phyloP scores from a whole-genome alignment of 1,139 yeast species.

The Blastobotrys apis region DNA sequence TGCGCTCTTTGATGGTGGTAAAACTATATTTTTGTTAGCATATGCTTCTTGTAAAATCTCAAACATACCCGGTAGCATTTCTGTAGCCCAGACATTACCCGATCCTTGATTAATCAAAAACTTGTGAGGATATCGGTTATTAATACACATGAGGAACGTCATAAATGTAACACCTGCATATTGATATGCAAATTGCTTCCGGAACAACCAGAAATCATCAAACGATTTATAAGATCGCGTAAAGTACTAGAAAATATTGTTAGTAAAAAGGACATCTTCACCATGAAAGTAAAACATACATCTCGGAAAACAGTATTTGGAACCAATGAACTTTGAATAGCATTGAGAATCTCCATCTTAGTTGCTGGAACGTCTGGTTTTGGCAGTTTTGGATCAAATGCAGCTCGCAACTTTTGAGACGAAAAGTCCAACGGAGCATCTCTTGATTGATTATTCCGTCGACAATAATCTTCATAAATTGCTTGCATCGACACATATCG shows the following conservation, averaged over 20 bases:
- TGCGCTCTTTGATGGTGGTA: constrained; percentile 54
- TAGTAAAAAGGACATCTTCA: not conserved
- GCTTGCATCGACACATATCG: constrained; percentile 77
- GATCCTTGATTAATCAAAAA: constrained; percentile 75
- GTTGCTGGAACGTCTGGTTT: constrained; percentile 88
- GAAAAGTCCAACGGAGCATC: constrained; percentile 90
- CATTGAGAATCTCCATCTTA: constrained; percentile 83
- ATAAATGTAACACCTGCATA: constrained; percentile 93
- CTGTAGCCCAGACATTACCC: constrained; percentile 92
- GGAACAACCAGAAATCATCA: constrained; percentile 95
- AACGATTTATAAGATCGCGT: constrained; percentile 65
- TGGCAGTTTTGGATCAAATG: constrained; percentile 86
- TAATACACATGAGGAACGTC: constrained; percentile 92
- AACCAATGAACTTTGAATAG: constrained; percentile 80
- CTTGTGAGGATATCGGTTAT: constrained; percentile 90
- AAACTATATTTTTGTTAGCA: constrained; percentile 24
- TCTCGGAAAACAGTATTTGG: constrained; percentile 83
- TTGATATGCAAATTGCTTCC: constrained; percentile 91
- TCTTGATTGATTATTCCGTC: constrained; percentile 64
- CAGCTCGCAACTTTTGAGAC: constrained; percentile 82
- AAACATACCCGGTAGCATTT: constrained; percentile 82
- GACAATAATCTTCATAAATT: constrained; percentile 85
- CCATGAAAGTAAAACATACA: constrained; percentile 25
- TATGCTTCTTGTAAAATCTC: constrained; percentile 31
- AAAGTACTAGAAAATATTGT: constrained; percentile 38